Base-by-base conservation (phyloP, 345 rosid genomes). In the Acer negundo region DNA sequence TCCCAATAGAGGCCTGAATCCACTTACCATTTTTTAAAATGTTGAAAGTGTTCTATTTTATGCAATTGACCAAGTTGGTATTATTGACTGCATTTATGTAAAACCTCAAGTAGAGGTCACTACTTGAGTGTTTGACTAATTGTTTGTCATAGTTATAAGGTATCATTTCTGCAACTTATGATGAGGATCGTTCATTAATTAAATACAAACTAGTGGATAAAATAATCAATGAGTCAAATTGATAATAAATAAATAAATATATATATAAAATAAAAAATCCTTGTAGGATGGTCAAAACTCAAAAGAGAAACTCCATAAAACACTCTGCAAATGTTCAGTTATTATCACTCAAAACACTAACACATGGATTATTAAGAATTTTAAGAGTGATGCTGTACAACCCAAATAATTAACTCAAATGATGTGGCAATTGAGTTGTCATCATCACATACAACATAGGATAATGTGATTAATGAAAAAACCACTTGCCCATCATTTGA, bases 21-120 rank as follows among this genome's bases (percentile, higher is more conserved):
- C 55, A 49, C 17, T 0, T 49, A 13, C 38, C 38, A 35, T 35
- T 35, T 35, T 35, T 31, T 3, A 31, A 31, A 31, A 31, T 31
- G 35, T 31, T 31, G 35, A 31, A 31, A 31, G 35, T 31, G 38
- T 31, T 31, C 6, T 0, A 6, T 35, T 31, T 35, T 4, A 35
- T 35, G 38, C 6, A 35, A 35, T 35, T 56, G 62, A 56, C 62
- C n/a, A 56, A 56, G 62, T 56, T 56, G 62, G n/a, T 19, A 56
- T 53, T 53, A 5, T 16, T 16, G 58, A 53, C 58, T 53, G 58
- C 58, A 53, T 53, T 53, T 17, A 59, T 59, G 63, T 35, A 35
- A n/a, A 65, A 6, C 35, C 71, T 49, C 0, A 65, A 64, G 70
- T 75, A 49, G 51, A 2, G 70, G 51, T 7, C 23, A 75, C 70